Percentiles rank a stretch among this genome's conserved stretches.
phyloP scores from a whole-genome alignment of 164 flowering plant genomes.

The Euptelea pleiosperma region DNA sequence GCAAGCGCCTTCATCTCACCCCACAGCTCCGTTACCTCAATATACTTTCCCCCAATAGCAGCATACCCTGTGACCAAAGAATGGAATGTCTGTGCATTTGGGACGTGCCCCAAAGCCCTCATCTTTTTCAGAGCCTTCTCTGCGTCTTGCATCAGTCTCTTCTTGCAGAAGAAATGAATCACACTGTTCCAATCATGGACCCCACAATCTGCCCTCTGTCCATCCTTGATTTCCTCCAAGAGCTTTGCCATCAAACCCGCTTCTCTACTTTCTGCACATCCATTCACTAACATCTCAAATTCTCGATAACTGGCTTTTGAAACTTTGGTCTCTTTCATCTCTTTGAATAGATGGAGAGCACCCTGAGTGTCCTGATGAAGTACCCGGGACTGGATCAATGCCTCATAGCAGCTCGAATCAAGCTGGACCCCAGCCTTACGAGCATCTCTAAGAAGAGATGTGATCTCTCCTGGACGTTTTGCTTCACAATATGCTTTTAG shows the following conservation, averaged over 20 bases:
- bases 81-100: slow-evolving; percentile 94
- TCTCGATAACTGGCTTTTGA: slow-evolving; percentile 48
- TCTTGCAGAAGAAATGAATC: slow-evolving; percentile 88
- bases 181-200: slow-evolving; percentile 96
- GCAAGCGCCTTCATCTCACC: slow-evolving; percentile 91
- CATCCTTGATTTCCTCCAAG: slow-evolving; percentile 79
- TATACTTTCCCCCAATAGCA: slow-evolving; percentile 81
- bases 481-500: slow-evolving; percentile 79
- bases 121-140: slow-evolving; percentile 94
- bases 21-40: slow-evolving; percentile 88
- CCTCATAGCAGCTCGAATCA: slow-evolving; percentile 74
- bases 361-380: slow-evolving; percentile 64
- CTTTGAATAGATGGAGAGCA: slow-evolving; percentile 77
- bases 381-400: slow-evolving; percentile 59
- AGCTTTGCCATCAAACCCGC: slow-evolving; percentile 74
- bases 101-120: slow-evolving; percentile 73
- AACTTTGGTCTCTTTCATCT: slow-evolving; percentile 85
- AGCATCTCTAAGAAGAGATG: slow-evolving; percentile 71
- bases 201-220: slow-evolving; percentile 61
- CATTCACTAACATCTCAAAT: slow-evolving; percentile 51
- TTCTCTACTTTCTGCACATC: slow-evolving; percentile 49
- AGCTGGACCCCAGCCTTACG: slow-evolving; percentile 82
- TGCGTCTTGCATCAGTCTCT: slow-evolving; percentile 92
- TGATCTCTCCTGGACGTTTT: slow-evolving; percentile 44
- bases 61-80: slow-evolving; percentile 94